Evolutionary conservation across 202 grass and related monocot genomes (phyloP).

Genomic region (Schoenoplectus triqueter): DNA sequence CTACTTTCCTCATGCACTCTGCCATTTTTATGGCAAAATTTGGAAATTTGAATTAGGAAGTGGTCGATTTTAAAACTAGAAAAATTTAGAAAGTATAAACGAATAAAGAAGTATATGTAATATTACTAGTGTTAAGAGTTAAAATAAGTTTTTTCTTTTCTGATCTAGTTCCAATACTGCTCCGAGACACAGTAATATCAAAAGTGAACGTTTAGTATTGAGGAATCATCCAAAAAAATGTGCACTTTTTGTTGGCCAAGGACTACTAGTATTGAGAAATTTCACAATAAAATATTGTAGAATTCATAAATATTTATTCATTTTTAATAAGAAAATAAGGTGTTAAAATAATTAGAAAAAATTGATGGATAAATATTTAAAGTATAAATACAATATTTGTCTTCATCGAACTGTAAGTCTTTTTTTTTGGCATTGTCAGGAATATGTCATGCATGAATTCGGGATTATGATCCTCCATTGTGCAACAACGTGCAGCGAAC

Average conservation of each 20-base stretch:
- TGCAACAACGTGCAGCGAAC: too few relatives aligned
- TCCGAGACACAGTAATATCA: too few relatives aligned
- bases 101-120: too few relatives aligned
- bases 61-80: not conserved
- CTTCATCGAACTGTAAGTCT: not conserved
- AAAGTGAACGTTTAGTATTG: too few relatives aligned
- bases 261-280: too few relatives aligned
- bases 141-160: not conserved
- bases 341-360: not conserved
- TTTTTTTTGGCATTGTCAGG: not conserved
- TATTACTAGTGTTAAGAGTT: not conserved
- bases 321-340: not conserved
- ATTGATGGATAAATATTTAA: not conserved
- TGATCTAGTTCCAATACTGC: too few relatives aligned
- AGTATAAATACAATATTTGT: not conserved
- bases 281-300: too few relatives aligned
- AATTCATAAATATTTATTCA: too few relatives aligned
- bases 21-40: not conserved
- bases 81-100: not conserved
- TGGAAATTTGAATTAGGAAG: not conserved
- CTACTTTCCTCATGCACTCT: not conserved
- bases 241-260: too few relatives aligned
- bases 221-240: too few relatives aligned
- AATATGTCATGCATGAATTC: not conserved
- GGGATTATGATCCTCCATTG: too few relatives aligned